These are phyloP conservation scores for Colletotrichum sp. DNA, from an alignment of 2,329 filamentous ascomycete genomes.

Conservation along the genomic window DNA sequence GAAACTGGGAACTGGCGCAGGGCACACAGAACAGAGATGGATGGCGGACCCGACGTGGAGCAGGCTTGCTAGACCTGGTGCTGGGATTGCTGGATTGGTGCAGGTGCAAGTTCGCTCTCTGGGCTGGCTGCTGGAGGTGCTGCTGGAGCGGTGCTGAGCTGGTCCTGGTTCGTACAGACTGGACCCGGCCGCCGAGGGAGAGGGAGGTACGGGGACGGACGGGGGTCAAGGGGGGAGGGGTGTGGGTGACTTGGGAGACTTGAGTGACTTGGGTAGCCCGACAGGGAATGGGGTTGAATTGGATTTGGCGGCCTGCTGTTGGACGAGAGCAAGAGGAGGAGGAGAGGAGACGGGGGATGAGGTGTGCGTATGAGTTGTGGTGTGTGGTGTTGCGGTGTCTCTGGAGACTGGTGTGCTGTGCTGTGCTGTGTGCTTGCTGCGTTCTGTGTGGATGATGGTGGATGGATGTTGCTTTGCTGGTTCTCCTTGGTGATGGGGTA, in stretches of 20 bases:
- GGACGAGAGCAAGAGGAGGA: background rate
- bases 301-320: slow-evolving; percentile 6
- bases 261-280: slow-evolving; percentile 8
- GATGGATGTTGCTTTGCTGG: background rate
- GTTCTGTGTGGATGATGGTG: background rate
- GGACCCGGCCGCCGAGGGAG: slow-evolving; percentile 11
- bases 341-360: background rate
- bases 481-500: background rate
- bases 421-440: background rate
- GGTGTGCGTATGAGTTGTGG: background rate
- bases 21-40: slow-evolving; percentile 11
- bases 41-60: slow-evolving; percentile 10
- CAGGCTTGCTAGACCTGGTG: background rate
- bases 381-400: background rate
- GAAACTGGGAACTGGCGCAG: slow-evolving; percentile 16
- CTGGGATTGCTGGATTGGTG: background rate
- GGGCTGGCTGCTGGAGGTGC: background rate
- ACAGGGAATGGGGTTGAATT: slow-evolving; percentile 15
- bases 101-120: background rate
- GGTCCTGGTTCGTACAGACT: slow-evolving; percentile 1
- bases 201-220: slow-evolving; percentile 9
- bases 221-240: background rate
- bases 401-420: background rate
- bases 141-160: background rate
- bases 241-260: slow-evolving; percentile 15